Base-by-base conservation (phyloP, 306 rosid genomes). In the Begonia loranthoides region DNA sequence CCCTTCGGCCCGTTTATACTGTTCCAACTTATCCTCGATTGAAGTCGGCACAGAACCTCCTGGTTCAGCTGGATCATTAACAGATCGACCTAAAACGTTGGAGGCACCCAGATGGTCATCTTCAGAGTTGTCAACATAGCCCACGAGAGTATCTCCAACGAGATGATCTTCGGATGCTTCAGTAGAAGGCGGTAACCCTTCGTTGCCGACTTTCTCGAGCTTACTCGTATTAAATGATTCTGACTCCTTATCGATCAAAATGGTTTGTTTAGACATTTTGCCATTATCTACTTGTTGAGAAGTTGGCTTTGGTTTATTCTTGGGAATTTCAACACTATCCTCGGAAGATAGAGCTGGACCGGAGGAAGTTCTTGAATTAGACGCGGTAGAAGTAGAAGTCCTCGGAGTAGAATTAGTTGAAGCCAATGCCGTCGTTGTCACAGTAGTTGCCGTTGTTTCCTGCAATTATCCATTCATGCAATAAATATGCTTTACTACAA, bases 361-460 rank as follows among this genome's bases (percentile, higher is more conserved):
- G 17, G 68, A 56, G 55, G 71, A 73, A 54, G 62, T 57, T 53
- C 19, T 63, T 28, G 41, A 56, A 40, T 40, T 59, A 61, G 69
- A 17, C 43, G 64, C 55, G 45, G 52, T 59, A 51, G 55, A 24
- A 46, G 45, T 24, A 57, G 69, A 39, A 47, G 51, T 58, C 45
- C 28, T 57, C 13, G 78, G 65, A 51, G 70, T 53, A 15, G 75
- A 49, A 43, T 12, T 43, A 43, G 47, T 10, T 11, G 78, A 71
- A 60, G 81, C 75, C 59, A 78, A 76, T 33, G 85, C 73, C 6
- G 78, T 73, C 6, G 78, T 80, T 43, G 73, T 71, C 54, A 70
- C 60, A 34, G 71, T 63, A 43, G 71, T 64, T 5, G 73, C 77
- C 13, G 84, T 68, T 51, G 85, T 74, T 62, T 78, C 76, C 85